Percentiles rank a stretch among this genome's conserved stretches.
These are phyloP conservation scores for Rhazya stricta DNA, from an alignment of 257 asterid species.

Conservation along the genomic window DNA sequence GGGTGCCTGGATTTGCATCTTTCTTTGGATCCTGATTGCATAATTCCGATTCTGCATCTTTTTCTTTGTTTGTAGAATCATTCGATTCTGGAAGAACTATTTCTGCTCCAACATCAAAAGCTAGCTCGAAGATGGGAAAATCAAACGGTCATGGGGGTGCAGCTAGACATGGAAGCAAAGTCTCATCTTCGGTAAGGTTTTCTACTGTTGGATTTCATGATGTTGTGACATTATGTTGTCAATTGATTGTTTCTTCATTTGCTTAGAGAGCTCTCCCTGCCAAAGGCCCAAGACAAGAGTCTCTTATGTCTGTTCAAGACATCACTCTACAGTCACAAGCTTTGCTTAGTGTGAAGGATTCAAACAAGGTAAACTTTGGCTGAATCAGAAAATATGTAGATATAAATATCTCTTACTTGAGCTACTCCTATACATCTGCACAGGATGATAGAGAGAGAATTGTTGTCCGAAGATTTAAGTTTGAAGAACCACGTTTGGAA, in stretches of 20 bases:
- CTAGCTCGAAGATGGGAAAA: slow-evolving; percentile 59
- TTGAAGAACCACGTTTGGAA: slow-evolving; percentile 88
- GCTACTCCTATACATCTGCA: slow-evolving; percentile 6
- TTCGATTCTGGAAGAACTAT: slow-evolving; percentile 57
- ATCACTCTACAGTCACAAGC: slow-evolving; percentile 77
- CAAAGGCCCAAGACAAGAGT: slow-evolving; percentile 77
- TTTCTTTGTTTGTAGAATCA: slow-evolving; percentile 43
- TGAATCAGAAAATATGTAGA: background rate
- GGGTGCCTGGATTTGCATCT: background rate
- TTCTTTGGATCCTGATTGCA: slow-evolving; percentile 1
- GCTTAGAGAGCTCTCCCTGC: slow-evolving; percentile 61
- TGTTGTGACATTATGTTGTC: background rate
- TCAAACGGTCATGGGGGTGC: slow-evolving; percentile 60
- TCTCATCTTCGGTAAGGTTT: slow-evolving; percentile 64
- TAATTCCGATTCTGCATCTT: slow-evolving; percentile 13
- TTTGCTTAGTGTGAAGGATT: slow-evolving; percentile 72
- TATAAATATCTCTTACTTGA: background rate
- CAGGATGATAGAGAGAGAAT: slow-evolving; percentile 97
- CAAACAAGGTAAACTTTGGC: slow-evolving; percentile 58
- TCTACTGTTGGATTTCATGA: slow-evolving; percentile 19
- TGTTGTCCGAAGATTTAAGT: slow-evolving; percentile 80
- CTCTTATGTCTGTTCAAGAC: slow-evolving; percentile 74
- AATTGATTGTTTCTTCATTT: slow-evolving; percentile 16
- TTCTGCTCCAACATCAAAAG: slow-evolving; percentile 54
- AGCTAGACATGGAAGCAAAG: slow-evolving; percentile 68